phyloP scores from a whole-genome alignment of 176 grass and related monocot species.

The Triticum timopheevii region DNA sequence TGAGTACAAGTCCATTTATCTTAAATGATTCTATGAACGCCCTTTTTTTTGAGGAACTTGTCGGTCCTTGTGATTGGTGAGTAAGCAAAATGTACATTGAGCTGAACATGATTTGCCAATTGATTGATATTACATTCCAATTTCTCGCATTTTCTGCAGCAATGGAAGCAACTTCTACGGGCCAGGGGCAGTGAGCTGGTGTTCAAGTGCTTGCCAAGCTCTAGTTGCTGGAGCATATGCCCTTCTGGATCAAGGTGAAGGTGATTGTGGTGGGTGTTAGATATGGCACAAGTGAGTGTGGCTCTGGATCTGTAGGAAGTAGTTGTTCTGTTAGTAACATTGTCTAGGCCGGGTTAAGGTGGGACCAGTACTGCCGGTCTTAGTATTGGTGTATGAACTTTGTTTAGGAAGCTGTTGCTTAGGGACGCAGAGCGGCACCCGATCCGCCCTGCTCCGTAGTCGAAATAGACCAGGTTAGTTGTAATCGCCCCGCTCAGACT shows the following conservation, averaged over 20 bases:
- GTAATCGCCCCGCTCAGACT: too few relatives aligned
- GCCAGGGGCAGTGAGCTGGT: background rate
- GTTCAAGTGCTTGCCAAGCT: background rate
- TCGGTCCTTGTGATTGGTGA: background rate
- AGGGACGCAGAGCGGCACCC: too few relatives aligned
- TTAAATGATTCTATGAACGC: background rate
- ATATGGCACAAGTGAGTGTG: background rate
- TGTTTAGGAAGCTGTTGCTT: background rate
- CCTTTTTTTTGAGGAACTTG: background rate
- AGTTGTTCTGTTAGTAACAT: too few relatives aligned
- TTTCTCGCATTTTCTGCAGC: background rate
- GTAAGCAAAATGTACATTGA: background rate
- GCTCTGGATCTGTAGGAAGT: too few relatives aligned
- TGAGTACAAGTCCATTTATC: background rate
- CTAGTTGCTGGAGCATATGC: background rate
- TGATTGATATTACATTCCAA: background rate
- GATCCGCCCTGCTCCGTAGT: too few relatives aligned
- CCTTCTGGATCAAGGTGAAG: background rate
- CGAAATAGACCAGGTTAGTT: too few relatives aligned
- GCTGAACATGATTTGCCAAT: background rate
- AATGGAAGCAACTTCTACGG: background rate
- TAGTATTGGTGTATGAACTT: background rate
- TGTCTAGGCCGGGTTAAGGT: too few relatives aligned
- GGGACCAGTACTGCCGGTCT: too few relatives aligned
- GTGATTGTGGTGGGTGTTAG: background rate